phyloP scores from a whole-genome alignment of 257 asterid genomes.

The Catharanthus roseus region DNA sequence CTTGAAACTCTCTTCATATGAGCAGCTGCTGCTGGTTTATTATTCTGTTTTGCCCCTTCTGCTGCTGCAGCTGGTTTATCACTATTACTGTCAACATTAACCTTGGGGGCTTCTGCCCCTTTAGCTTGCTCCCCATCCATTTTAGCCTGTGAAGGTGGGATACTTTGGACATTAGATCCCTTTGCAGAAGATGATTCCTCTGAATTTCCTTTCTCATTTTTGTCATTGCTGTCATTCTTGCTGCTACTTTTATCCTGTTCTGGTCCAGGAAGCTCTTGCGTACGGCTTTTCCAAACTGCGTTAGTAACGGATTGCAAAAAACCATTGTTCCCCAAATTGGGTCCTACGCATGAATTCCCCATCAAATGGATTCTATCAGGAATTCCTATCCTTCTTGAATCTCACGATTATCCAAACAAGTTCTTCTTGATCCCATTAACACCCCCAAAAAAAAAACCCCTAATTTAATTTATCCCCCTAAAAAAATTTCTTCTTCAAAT shows the following conservation, averaged over 20 bases:
- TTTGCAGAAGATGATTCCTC: not conserved
- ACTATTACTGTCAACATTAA: slow-evolving; percentile 11
- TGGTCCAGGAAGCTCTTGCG: slow-evolving; percentile 39
- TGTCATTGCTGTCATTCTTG: slow-evolving; percentile 10
- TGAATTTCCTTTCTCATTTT: slow-evolving; percentile 17
- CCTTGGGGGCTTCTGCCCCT: slow-evolving; percentile 8
- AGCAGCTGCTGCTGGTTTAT: slow-evolving; percentile 12
- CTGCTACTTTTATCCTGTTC: slow-evolving; percentile 32
- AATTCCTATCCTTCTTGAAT: slow-evolving; percentile 30
- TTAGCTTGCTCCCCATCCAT: not conserved
- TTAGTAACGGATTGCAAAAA: slow-evolving; percentile 70
- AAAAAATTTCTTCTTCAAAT: not conserved
- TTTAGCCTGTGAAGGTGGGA: slow-evolving; percentile 3
- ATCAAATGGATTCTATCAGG: slow-evolving; percentile 31
- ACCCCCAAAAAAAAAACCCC: not conserved
- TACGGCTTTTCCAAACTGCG: slow-evolving; percentile 53
- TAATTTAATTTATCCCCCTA: no score
- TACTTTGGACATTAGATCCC: not conserved
- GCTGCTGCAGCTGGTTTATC: slow-evolving; percentile 15
- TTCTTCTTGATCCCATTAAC: slow-evolving; percentile 34
- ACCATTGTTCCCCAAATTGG: slow-evolving; percentile 62
- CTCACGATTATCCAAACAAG: slow-evolving; percentile 19
- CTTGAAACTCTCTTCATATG: slow-evolving; percentile 49
- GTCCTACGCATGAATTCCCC: slow-evolving; percentile 77
- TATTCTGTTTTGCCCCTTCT: slow-evolving; percentile 22